Evolutionary conservation across 805 yeast species (phyloP).

Genomic region (Candida nonsorbophila): DNA sequence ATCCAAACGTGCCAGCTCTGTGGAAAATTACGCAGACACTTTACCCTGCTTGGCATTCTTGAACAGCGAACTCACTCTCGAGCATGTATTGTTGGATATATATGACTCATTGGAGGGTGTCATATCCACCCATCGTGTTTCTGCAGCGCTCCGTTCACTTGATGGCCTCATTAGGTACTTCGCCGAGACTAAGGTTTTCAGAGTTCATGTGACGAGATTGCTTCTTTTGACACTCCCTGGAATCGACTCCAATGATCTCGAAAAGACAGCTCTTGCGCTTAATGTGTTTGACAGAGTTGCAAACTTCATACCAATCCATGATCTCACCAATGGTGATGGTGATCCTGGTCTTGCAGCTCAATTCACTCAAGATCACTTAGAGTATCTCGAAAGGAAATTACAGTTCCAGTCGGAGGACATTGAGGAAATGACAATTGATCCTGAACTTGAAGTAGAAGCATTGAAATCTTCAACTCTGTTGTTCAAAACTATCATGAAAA

Average conservation of each 20-base stretch:
- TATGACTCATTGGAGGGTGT: constrained; percentile 69
- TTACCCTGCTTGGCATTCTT: constrained; percentile 63
- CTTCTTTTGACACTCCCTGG: constrained; percentile 69
- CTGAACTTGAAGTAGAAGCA: constrained; percentile 47
- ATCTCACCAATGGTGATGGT: constrained; percentile 43
- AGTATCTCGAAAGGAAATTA: constrained; percentile 42
- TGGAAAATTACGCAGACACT: constrained; percentile 53
- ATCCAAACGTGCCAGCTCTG: constrained; percentile 55
- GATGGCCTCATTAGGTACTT: constrained; percentile 63
- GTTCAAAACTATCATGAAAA: constrained; percentile 54
- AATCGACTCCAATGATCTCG: constrained; percentile 82
- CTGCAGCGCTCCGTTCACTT: constrained; percentile 64
- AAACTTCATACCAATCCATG: constrained; percentile 66
- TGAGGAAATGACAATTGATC: constrained; percentile 33
- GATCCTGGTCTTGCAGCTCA: constrained; percentile 38
- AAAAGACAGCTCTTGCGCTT: constrained; percentile 63
- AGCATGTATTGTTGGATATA: constrained; percentile 58
- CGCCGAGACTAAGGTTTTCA: constrained; percentile 54
- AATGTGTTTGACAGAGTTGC: constrained; percentile 67
- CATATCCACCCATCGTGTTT: constrained; percentile 74
- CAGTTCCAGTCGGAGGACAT: constrained; percentile 8
- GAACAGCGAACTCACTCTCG: constrained; percentile 50
- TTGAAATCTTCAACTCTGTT: constrained; percentile 68
- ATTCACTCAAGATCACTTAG: constrained; percentile 62
- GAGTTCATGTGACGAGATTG: constrained; percentile 77